These are phyloP conservation scores for Kodamaea neixiangensis DNA, from an alignment of 805 yeast genomes.

Conservation along the genomic window DNA sequence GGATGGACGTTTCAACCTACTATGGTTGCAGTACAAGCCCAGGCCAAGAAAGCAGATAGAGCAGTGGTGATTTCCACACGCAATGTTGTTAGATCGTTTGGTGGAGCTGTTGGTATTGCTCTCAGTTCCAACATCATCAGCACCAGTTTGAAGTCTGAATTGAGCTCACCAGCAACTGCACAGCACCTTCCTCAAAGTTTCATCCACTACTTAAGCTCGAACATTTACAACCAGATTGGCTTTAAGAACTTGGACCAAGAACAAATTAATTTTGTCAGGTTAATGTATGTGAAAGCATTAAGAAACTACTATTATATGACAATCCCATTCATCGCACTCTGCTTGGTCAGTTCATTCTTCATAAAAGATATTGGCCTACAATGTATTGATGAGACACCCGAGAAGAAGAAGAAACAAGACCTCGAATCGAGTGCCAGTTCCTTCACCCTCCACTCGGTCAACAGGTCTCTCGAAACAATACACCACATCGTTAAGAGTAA, in stretches of 20 bases:
- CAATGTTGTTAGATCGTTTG: constrained; percentile 57
- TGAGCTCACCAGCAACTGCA: constrained; percentile 13
- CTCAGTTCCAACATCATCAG: constrained; percentile 41
- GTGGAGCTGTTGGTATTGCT: constrained; percentile 64
- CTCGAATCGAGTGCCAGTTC: constrained; percentile 12
- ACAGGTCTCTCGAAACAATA: background rate
- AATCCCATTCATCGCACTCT: constrained; percentile 25
- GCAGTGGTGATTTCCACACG: constrained; percentile 61
- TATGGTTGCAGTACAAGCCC: constrained; percentile 57
- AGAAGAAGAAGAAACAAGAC: constrained; percentile 6
- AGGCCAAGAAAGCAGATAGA: constrained; percentile 50
- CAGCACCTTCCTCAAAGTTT: constrained; percentile 16
- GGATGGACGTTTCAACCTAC: constrained; percentile 58
- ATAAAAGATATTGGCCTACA: constrained; percentile 43
- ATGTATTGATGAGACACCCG: constrained; percentile 32
- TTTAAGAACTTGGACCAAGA: constrained; percentile 19
- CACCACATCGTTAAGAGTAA: background rate
- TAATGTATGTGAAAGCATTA: constrained; percentile 23
- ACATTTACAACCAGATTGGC: constrained; percentile 32
- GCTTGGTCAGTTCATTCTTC: constrained; percentile 25
- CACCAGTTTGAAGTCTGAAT: constrained; percentile 31
- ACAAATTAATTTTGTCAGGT: constrained; percentile 18
- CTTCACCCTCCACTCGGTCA: constrained; percentile 1
- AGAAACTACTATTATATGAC: constrained; percentile 22
- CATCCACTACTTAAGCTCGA: constrained; percentile 11